Conservation (phyloP, 345 rosid genomes). For the Euclidium syriacum region DNA sequence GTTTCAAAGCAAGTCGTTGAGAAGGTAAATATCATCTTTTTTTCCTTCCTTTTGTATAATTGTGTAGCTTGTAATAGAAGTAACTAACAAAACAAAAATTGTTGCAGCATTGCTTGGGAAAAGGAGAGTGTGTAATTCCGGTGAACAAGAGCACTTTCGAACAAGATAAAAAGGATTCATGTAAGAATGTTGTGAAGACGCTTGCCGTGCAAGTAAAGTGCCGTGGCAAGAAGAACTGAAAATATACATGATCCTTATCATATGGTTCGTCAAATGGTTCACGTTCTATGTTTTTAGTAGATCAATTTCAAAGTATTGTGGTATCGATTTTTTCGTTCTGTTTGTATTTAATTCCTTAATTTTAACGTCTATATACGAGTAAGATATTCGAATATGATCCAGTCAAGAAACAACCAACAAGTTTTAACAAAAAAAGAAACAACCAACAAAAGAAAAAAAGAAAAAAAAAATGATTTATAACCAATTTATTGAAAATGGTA, state of each 20-base stretch:
- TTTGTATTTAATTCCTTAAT: conserved; percentile 1
- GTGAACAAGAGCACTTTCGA: conserved; percentile 35
- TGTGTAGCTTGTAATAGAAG: neutral
- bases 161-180: conserved; percentile 34
- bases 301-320: conserved; percentile 17
- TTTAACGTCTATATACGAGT: neutral
- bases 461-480: neutral
- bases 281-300: conserved; percentile 7
- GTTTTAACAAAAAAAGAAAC: no score
- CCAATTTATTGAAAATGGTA: neutral
- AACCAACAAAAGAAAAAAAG: no score
- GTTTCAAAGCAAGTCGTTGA: conserved; percentile 53
- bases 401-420: neutral
- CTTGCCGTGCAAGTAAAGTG: conserved; percentile 74
- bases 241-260: neutral
- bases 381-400: conserved; percentile 10
- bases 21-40: conserved; percentile 34
- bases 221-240: conserved; percentile 26
- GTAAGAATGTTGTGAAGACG: conserved; percentile 42
- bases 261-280: neutral
- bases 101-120: conserved; percentile 60
- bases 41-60: neutral
- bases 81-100: neutral
- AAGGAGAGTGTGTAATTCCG: conserved; percentile 47
- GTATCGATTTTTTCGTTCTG: conserved; percentile 1